Conservation (phyloP, 1,139 yeast genomes). For the Hemisphaericaspora subhashii region DNA sequence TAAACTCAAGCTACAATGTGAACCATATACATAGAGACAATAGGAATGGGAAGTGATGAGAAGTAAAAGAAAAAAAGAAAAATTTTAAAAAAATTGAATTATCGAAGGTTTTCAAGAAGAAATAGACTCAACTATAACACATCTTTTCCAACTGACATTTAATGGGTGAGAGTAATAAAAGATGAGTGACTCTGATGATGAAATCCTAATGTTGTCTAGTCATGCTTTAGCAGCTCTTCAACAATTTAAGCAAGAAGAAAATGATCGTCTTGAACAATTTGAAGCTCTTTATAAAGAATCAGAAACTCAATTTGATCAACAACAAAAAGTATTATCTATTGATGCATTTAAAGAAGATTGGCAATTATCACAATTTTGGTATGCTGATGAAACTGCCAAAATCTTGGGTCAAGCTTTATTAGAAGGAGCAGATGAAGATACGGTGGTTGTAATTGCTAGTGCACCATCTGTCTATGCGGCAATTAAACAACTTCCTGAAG, state of each 20-base stretch:
- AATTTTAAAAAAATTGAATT: too few relatives aligned
- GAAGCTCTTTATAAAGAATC: conserved; percentile 57
- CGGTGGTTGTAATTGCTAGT: conserved; percentile 74
- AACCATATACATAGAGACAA: too few relatives aligned
- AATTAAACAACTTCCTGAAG: conserved; percentile 52
- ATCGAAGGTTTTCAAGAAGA: too few relatives aligned
- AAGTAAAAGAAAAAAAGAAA: too few relatives aligned
- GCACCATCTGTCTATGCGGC: conserved; percentile 95
- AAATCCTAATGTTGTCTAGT: conserved; percentile 55
- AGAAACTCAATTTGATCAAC: conserved; percentile 48
- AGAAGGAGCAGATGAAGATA: conserved; percentile 70
- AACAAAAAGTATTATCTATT: conserved; percentile 36
- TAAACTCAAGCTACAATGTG: too few relatives aligned
- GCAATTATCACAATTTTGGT: conserved; percentile 94
- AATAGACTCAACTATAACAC: too few relatives aligned
- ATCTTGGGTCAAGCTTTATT: conserved; percentile 65
- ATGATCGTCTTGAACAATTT: conserved; percentile 58
- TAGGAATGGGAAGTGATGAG: too few relatives aligned
- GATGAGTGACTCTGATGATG: conserved; percentile 44
- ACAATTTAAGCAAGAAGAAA: conserved; percentile 70
- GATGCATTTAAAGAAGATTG: conserved; percentile 83
- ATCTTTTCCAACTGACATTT: too few relatives aligned
- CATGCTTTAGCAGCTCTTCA: conserved; percentile 75
- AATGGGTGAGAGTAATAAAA: conserved; percentile 1
- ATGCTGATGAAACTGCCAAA: conserved; percentile 69